Evolutionary conservation across 1,284 basidiomycete genomes (phyloP).

Genomic region (Rhodofomes roseus): DNA sequence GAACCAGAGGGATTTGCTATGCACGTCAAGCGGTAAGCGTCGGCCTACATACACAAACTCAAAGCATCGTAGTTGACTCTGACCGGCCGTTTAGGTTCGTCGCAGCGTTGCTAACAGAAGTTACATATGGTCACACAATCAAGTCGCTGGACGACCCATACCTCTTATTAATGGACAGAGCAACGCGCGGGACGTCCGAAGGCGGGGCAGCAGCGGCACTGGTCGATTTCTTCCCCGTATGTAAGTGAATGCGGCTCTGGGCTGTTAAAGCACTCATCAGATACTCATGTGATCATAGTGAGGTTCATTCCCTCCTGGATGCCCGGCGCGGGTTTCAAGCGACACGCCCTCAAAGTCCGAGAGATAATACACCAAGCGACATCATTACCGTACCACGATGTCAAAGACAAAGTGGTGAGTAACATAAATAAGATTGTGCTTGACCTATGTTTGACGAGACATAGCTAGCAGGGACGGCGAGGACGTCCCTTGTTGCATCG

Average conservation of each 20-base stretch:
- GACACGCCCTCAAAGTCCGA: conserved; percentile 39
- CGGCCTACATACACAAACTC: no score
- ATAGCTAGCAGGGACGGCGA: neutral
- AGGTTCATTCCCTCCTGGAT: conserved; percentile 53
- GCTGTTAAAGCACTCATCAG: no score
- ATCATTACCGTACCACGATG: neutral
- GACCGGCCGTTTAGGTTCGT: neutral
- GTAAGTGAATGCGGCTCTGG: no score
- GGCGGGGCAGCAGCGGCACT: neutral
- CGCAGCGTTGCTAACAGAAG: neutral
- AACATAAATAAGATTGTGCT: neutral
- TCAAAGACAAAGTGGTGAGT: neutral
- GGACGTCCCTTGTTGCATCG: neutral
- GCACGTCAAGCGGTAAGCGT: no score
- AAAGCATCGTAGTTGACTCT: no score
- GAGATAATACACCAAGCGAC: conserved; percentile 26
- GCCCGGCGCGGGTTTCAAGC: conserved; percentile 51
- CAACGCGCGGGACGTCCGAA: no score
- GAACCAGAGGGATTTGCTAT: no score
- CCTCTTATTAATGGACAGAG: neutral
- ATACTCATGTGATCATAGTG: conserved; percentile 22
- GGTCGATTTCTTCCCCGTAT: conserved; percentile 16
- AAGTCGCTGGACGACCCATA: neutral
- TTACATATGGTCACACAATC: neutral
- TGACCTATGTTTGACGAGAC: neutral